Conservation (phyloP, 2,329 filamentous ascomycete species). For the Neofusicoccum parvum region DNA sequence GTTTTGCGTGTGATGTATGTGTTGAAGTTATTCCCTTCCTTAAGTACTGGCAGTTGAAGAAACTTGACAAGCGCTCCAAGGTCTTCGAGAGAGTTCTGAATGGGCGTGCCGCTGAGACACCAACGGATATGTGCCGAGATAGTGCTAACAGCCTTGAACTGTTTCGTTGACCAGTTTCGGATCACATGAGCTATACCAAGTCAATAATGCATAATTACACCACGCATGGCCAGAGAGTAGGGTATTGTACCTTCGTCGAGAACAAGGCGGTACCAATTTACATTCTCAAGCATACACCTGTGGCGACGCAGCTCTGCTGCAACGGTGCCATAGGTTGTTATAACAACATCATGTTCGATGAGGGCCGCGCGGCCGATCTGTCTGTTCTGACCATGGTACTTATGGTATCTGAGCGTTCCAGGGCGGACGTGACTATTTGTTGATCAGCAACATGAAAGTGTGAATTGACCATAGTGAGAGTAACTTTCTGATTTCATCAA, state of each 20-base stretch:
- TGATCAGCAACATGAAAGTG: not conserved
- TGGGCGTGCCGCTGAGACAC: slow-evolving; percentile 54
- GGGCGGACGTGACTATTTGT: not conserved
- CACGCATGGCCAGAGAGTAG: slow-evolving; percentile 21
- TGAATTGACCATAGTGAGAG: not conserved
- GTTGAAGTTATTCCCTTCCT: slow-evolving; percentile 16
- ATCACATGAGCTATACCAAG: slow-evolving; percentile 48
- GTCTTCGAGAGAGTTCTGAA: slow-evolving; percentile 29
- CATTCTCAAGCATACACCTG: slow-evolving; percentile 33
- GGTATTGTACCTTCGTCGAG: slow-evolving; percentile 49
- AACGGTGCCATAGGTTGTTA: slow-evolving; percentile 24
- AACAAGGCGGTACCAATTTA: slow-evolving; percentile 51
- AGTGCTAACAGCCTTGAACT: slow-evolving; percentile 43
- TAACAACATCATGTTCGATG: not conserved
- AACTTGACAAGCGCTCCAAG: slow-evolving; percentile 27
- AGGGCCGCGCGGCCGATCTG: not conserved
- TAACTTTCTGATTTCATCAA: not conserved
- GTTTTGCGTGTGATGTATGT: slow-evolving; percentile 17
- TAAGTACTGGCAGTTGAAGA: slow-evolving; percentile 26
- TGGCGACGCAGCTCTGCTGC: slow-evolving; percentile 36
- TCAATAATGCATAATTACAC: not conserved
- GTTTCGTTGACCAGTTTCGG: slow-evolving; percentile 46
- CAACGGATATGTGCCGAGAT: slow-evolving; percentile 50
- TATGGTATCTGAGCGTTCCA: not conserved
- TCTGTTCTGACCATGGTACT: not conserved